These are phyloP conservation scores for Kwoniella pini DNA, from an alignment of 768 basidiomycete genomes.

Conservation along the genomic window DNA sequence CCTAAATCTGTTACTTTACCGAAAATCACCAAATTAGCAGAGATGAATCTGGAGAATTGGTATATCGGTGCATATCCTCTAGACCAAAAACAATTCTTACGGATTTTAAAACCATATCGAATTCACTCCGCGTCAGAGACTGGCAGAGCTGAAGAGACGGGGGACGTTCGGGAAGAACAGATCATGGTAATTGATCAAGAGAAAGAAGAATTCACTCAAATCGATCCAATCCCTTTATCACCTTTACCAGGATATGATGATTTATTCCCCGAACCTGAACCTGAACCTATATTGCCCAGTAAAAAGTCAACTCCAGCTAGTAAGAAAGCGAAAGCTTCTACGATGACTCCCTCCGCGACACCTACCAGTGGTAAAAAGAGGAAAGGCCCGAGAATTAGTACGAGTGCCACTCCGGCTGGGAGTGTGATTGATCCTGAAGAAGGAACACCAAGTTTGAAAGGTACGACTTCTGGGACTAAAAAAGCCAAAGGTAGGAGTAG, in stretches of 20 bases:
- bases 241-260: constrained; percentile 24
- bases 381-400: background rate
- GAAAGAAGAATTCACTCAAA: background rate
- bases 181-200: background rate
- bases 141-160: too few relatives aligned
- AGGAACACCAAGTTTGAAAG: constrained; percentile 1
- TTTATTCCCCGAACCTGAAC: background rate
- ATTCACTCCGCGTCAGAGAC: too few relatives aligned
- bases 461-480: constrained; percentile 2
- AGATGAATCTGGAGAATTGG: constrained; percentile 32
- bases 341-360: background rate
- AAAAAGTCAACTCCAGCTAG: constrained; percentile 2
- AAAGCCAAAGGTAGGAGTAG: constrained; percentile 3
- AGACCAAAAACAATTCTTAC: constrained; percentile 25
- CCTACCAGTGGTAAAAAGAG: background rate
- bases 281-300: background rate
- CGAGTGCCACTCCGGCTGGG: constrained; percentile 2
- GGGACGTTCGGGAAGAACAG: background rate
- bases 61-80: constrained; percentile 45
- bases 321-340: constrained; percentile 4
- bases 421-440: constrained; percentile 5
- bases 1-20: background rate
- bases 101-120: constrained; percentile 12
- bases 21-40: constrained; percentile 15
- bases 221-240: constrained; percentile 13